These are phyloP conservation scores for Pseudozyma sp. DNA, from an alignment of 1,284 basidiomycete species.

Conservation along the genomic window DNA sequence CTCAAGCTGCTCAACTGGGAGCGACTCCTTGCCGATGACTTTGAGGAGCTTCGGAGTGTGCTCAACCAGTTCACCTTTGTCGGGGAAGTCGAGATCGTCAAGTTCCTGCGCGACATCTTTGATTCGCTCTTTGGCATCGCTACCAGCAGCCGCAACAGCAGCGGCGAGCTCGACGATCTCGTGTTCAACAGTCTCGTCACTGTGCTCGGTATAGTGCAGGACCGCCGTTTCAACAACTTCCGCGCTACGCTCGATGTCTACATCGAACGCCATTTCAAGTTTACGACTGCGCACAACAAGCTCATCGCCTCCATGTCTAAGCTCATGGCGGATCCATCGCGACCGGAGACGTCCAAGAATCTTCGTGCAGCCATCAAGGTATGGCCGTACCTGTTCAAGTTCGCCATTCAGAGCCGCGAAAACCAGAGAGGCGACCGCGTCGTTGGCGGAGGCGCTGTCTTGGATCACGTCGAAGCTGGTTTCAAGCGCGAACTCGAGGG, in stretches of 20 bases:
- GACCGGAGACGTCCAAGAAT: slow-evolving; percentile 79
- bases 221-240: slow-evolving; percentile 87
- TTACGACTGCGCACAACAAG: slow-evolving; percentile 60
- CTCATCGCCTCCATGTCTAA: slow-evolving; percentile 78
- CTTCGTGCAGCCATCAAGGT: slow-evolving; percentile 92
- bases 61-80: slow-evolving; percentile 91
- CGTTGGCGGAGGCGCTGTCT: slow-evolving; percentile 77
- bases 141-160: slow-evolving; percentile 78
- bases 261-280: slow-evolving; percentile 84
- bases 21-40: slow-evolving; percentile 71
- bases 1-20: slow-evolving; percentile 88
- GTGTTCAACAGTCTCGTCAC: slow-evolving; percentile 92
- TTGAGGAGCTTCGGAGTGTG: slow-evolving; percentile 76
- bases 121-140: slow-evolving; percentile 93
- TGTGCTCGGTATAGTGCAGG: slow-evolving; percentile 83
- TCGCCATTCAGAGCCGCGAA: slow-evolving; percentile 87
- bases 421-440: slow-evolving; percentile 82
- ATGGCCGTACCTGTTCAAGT: slow-evolving; percentile 95
- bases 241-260: slow-evolving; percentile 92
- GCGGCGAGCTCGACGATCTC: slow-evolving; percentile 83
- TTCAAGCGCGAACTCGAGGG: slow-evolving; percentile 76
- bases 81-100: slow-evolving; percentile 79
- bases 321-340: slow-evolving; percentile 80
- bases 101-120: slow-evolving; percentile 89
- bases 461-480: slow-evolving; percentile 83